A percentile compares a stretch with the other conserved stretches of the same genome.
phyloP scores from a whole-genome alignment of 805 yeast species.

The Lachancea sp. region DNA sequence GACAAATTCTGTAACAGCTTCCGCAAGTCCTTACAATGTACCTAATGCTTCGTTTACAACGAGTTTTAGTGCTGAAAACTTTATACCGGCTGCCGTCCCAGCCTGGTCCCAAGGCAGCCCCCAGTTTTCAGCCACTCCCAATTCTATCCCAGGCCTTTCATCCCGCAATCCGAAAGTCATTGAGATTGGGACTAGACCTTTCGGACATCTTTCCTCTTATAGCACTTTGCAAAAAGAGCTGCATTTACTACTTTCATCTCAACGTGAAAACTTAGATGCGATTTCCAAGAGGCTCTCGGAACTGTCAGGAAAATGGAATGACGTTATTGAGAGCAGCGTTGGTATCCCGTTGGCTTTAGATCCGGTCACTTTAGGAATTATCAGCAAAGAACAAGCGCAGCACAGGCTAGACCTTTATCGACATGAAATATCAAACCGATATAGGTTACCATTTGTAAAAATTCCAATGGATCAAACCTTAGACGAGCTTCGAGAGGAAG shows the following conservation, averaged over 20 bases:
- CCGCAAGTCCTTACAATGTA: no score
- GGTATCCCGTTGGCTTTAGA: constrained; percentile 41
- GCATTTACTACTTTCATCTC: constrained; percentile 21
- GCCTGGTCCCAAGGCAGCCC: neutral
- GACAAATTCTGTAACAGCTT: no score
- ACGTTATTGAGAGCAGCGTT: constrained; percentile 42
- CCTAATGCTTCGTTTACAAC: neutral
- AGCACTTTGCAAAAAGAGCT: constrained; percentile 4
- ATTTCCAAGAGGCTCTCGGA: constrained; percentile 37
- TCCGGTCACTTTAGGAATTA: constrained; percentile 49
- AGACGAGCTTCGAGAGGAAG: constrained; percentile 42
- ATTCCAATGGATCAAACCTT: constrained; percentile 41
- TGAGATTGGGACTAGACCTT: neutral
- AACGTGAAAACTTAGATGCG: constrained; percentile 35
- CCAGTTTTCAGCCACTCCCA: neutral
- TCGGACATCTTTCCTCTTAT: neutral
- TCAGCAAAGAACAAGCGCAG: constrained; percentile 55
- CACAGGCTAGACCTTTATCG: constrained; percentile 47
- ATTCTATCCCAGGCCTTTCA: neutral
- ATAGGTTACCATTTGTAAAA: constrained; percentile 48
- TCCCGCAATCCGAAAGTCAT: neutral
- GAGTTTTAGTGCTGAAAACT: neutral
- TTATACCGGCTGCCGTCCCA: neutral
- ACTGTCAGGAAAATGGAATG: constrained; percentile 41
- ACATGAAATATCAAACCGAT: constrained; percentile 38